Evolutionary conservation across 2,329 filamentous ascomycete species (phyloP).

Genomic region (Aspergillus sp.): DNA sequence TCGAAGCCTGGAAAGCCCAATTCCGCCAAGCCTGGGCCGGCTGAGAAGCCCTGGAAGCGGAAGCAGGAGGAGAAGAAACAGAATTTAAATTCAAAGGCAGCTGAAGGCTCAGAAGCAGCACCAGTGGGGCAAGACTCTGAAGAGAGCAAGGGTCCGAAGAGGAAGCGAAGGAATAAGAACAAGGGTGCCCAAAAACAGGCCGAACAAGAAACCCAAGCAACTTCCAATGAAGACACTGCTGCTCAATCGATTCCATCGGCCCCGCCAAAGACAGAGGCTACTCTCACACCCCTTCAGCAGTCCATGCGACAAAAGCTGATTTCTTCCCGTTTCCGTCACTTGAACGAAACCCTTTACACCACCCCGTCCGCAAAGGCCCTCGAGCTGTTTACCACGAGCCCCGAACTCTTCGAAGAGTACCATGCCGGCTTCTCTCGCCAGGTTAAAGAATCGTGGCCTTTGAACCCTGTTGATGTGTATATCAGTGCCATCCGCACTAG

Average conservation of each 20-base stretch:
- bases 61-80: conserved; percentile 31
- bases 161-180: conserved; percentile 36
- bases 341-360: conserved; percentile 96
- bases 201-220: conserved; percentile 17
- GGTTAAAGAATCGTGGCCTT: conserved; percentile 86
- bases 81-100: conserved; percentile 18
- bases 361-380: conserved; percentile 83
- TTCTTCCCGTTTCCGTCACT: conserved; percentile 91
- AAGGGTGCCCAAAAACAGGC: conserved; percentile 26
- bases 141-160: conserved; percentile 26
- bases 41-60: conserved; percentile 24
- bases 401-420: conserved; percentile 94
- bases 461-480: conserved; percentile 91
- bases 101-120: conserved; percentile 21
- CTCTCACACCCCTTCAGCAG: conserved; percentile 87
- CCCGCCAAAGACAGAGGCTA: conserved; percentile 50
- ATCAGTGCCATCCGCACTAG: conserved; percentile 68
- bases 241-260: conserved; percentile 31
- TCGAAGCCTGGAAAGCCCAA: conserved; percentile 40
- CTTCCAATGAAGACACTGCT: conserved; percentile 14
- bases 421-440: conserved; percentile 95
- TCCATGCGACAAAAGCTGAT: conserved; percentile 94
- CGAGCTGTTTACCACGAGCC: conserved; percentile 75
- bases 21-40: neutral
- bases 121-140: neutral